A percentile compares a stretch with the other conserved stretches of the same genome.
Conservation (phyloP, 192 early-diverging fungal species). For the Coemansia sp. region DNA sequence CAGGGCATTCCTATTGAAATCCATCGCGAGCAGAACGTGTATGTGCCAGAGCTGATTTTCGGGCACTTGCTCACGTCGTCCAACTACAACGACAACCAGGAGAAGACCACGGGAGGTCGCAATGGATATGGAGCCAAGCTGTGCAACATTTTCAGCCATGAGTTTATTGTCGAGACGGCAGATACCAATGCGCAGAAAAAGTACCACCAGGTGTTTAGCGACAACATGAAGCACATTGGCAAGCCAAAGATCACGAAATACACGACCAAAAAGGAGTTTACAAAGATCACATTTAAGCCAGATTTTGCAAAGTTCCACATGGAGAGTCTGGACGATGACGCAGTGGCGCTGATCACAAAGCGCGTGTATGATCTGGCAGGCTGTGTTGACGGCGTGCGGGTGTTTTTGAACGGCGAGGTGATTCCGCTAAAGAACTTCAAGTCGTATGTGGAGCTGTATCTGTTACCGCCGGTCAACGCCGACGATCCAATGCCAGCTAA, state of each 20-base stretch:
- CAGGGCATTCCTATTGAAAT: slow-evolving; percentile 93
- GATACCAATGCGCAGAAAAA: slow-evolving; percentile 69
- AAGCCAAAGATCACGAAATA: slow-evolving; percentile 73
- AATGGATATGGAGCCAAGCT: slow-evolving; percentile 95
- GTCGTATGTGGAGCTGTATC: slow-evolving; percentile 84
- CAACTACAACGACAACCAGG: slow-evolving; percentile 94
- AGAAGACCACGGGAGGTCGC: slow-evolving; percentile 93
- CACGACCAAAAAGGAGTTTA: slow-evolving; percentile 74
- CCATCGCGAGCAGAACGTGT: slow-evolving; percentile 83
- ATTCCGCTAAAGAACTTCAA: slow-evolving; percentile 89
- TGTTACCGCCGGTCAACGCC: slow-evolving; percentile 34
- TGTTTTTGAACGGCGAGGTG: slow-evolving; percentile 78
- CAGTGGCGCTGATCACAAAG: slow-evolving; percentile 84
- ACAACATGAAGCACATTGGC: slow-evolving; percentile 86
- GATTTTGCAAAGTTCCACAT: slow-evolving; percentile 92
- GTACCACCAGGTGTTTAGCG: slow-evolving; percentile 80
- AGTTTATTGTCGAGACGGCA: slow-evolving; percentile 92
- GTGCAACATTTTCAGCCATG: slow-evolving; percentile 94
- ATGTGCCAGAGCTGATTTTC: slow-evolving; percentile 97
- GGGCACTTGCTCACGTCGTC: slow-evolving; percentile 95
- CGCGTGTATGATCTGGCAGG: slow-evolving; percentile 94
- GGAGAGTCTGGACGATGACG: slow-evolving; percentile 79
- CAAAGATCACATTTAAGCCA: slow-evolving; percentile 91
- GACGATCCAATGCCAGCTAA: slow-evolving; percentile 27
- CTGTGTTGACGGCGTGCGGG: slow-evolving; percentile 77